phyloP scores from a whole-genome alignment of 2,329 filamentous ascomycete genomes.

The Colletotrichum incanum region DNA sequence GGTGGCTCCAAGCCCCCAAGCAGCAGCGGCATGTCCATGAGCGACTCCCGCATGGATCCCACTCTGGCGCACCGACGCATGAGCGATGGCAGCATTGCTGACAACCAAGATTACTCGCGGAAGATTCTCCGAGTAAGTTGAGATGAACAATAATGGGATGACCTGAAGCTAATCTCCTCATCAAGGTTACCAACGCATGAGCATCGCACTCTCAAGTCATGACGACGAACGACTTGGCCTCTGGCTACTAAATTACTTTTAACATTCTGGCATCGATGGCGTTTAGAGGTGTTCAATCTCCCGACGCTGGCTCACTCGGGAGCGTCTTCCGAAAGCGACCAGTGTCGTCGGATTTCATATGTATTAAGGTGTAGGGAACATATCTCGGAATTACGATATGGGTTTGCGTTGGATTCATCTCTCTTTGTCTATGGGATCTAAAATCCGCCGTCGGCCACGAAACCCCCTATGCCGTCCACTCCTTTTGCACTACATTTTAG shows the following conservation, averaged over 20 bases:
- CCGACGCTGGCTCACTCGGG: conserved; percentile 40
- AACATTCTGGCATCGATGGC: conserved; percentile 60
- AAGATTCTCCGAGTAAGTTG: conserved; percentile 91
- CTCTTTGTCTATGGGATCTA: conserved; percentile 48
- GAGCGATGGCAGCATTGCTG: conserved; percentile 96
- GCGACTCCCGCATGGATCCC: conserved; percentile 89
- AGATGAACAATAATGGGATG: background rate
- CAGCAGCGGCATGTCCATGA: conserved; percentile 78
- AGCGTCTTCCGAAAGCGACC: conserved; percentile 35
- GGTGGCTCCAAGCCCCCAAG: conserved; percentile 74
- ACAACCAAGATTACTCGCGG: conserved; percentile 97
- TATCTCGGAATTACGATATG: conserved; percentile 45
- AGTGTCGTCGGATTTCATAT: conserved; percentile 44
- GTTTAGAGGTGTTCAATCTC: conserved; percentile 50
- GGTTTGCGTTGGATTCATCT: conserved; percentile 41
- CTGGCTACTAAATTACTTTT: conserved; percentile 50
- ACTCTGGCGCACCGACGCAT: conserved; percentile 87
- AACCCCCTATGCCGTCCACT: conserved; percentile 58
- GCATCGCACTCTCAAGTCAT: conserved; percentile 45
- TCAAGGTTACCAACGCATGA: conserved; percentile 74
- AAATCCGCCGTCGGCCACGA: conserved; percentile 44
- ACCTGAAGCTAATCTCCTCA: conserved; percentile 1
- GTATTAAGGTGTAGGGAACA: conserved; percentile 55
- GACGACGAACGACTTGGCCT: conserved; percentile 56
- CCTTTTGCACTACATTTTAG: conserved; percentile 49